These are phyloP conservation scores for Pilobolus umbonatus DNA, from an alignment of 192 early-diverging fungal genomes.

Conservation along the genomic window DNA sequence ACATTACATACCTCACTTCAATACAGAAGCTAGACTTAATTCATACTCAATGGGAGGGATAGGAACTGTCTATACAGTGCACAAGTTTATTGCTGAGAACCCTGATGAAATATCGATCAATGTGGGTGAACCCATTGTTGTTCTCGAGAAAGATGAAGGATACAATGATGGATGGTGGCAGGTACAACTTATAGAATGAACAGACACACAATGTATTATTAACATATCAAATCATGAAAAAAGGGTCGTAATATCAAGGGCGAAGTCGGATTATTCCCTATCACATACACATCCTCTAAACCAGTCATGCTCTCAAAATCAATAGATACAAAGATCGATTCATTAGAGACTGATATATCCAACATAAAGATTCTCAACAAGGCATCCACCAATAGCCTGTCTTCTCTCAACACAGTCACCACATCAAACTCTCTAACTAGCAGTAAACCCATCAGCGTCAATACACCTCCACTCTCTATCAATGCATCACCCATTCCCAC, in stretches of 20 bases:
- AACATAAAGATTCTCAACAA: constrained; percentile 9
- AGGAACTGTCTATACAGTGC: constrained; percentile 49
- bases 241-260: constrained; percentile 63
- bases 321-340: constrained; percentile 9
- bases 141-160: constrained; percentile 68
- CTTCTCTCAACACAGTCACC: too few relatives aligned
- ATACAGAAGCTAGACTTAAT: too few relatives aligned
- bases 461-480: too few relatives aligned
- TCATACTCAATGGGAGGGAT: constrained; percentile 3
- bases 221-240: too few relatives aligned
- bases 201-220: background rate
- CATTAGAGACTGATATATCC: constrained; percentile 4
- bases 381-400: too few relatives aligned
- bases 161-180: constrained; percentile 81
- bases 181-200: constrained; percentile 25
- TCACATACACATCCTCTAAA: constrained; percentile 50
- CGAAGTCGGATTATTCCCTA: constrained; percentile 67
- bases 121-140: constrained; percentile 61
- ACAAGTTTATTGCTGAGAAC: constrained; percentile 58
- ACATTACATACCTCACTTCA: background rate
- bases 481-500: too few relatives aligned
- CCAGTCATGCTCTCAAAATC: background rate
- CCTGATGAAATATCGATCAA: constrained; percentile 70
- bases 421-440: too few relatives aligned
- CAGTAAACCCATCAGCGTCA: too few relatives aligned